Base-by-base conservation (phyloP, 73 alveolate genomes). In the Tetrahymena malaccensis region DNA sequence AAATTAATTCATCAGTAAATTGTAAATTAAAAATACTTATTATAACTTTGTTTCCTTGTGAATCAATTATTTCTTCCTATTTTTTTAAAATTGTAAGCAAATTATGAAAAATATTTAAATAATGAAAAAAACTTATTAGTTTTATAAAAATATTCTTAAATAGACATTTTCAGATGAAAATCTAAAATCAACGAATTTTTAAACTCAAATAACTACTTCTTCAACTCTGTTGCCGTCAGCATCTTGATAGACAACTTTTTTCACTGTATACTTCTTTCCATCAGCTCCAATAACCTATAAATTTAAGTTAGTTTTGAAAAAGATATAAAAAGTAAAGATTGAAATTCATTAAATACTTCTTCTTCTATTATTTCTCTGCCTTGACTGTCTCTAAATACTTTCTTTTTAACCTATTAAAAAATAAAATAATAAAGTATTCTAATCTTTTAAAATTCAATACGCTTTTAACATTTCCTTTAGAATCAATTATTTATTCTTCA, bases 201-300 rank as follows among this genome's bases (percentile, higher is more conserved):
- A 70, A 70, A 25, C n/a, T n/a, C 2, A n/a, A 58, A 58, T 58
- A 55, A 85, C 93, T 19, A 95, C 85, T 89, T 95, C 97, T 44
- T 94, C 94, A 33, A 85, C 34, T 56, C 94, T 94, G n/a, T 70
- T 27, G 44, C 97, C 97, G 27, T 95, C 97, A 34, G 93, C 40
- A 95, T 95, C 97, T 85, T 43, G 40, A 44, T 89, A 95, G 33
- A 35, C 94, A 33, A 85, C 89, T 50, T 95, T 95, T n/a, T 57
- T 95, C 16, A 95, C 95, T 21, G 93, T 89, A 4, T 40, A 25
- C 34, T 95, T 95, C 43, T 85, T 95, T 17, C 97, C 97, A 95
- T 95, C 97, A 27, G 94, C 85, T 1, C 89, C 89, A 4, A 70
- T 31, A 70, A 70, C 12, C 89, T 70, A 70, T 70, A 4, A 19